phyloP scores from a whole-genome alignment of 2,329 filamentous ascomycete genomes.

The Aspergillus pseudonomiae region DNA sequence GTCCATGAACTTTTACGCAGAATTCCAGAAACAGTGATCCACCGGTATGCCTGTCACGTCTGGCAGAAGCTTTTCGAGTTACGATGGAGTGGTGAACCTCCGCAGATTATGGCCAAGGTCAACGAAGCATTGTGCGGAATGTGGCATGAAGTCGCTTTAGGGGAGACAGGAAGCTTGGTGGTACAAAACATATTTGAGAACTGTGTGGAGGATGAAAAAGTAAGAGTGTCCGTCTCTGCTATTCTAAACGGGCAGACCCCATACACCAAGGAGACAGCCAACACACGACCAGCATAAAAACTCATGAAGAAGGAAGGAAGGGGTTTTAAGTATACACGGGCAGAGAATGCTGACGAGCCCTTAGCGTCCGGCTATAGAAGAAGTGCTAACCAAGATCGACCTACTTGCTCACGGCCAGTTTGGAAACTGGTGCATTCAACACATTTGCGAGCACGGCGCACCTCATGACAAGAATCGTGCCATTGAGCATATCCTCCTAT shows the following conservation, averaged over 20 bases:
- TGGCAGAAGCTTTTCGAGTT: conserved; percentile 99
- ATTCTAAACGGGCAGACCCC: not conserved
- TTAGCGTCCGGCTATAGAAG: conserved; percentile 95
- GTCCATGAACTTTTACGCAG: conserved; percentile 94
- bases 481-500: conserved; percentile 91
- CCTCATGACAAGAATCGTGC: conserved; percentile 89
- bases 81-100: conserved; percentile 90
- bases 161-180: conserved; percentile 95
- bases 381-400: conserved; percentile 92
- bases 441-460: conserved; percentile 95
- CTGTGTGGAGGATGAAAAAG: conserved; percentile 97
- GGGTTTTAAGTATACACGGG: not conserved
- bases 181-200: conserved; percentile 99
- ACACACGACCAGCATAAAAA: not conserved
- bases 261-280: not conserved
- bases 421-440: conserved; percentile 99
- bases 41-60: conserved; percentile 97
- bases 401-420: conserved; percentile 97
- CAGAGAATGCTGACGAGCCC: conserved; percentile 23
- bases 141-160: conserved; percentile 98
- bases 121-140: conserved; percentile 93
- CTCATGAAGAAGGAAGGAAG: not conserved
- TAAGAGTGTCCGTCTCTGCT: conserved; percentile 45
- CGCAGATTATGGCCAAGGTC: conserved; percentile 98
- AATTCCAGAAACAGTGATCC: conserved; percentile 96